phyloP scores from a whole-genome alignment of 148 eudicot genomes.

The Suaeda aralocaspica region DNA sequence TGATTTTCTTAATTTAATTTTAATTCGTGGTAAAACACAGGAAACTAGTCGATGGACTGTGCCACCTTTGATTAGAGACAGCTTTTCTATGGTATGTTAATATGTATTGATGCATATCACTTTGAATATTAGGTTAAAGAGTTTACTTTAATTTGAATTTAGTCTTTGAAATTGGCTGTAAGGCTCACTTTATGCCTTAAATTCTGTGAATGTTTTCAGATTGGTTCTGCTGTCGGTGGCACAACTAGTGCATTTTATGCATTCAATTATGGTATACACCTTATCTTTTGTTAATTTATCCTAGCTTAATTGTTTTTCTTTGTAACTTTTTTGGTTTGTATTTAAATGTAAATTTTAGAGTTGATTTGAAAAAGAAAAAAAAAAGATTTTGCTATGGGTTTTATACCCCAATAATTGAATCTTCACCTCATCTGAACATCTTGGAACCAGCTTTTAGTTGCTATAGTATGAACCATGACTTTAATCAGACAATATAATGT shows the following conservation, averaged over 20 bases:
- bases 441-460: neutral
- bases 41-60: constrained; percentile 81
- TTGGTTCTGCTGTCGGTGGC: constrained; percentile 97
- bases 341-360: neutral
- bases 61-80: constrained; percentile 65
- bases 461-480: neutral
- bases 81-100: constrained; percentile 71
- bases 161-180: neutral
- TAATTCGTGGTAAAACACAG: constrained; percentile 31
- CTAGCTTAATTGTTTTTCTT: neutral
- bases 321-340: neutral
- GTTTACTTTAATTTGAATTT: neutral
- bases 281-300: neutral
- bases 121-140: neutral
- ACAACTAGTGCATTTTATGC: constrained; percentile 87
- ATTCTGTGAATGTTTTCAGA: constrained; percentile 33
- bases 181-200: neutral
- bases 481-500: neutral
- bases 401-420: neutral
- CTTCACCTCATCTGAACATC: neutral
- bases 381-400: neutral
- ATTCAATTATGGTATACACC: constrained; percentile 60
- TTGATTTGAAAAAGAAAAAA: neutral
- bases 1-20: neutral
- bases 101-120: neutral